phyloP scores from a whole-genome alignment of 2,329 filamentous ascomycete species.

The Colletotrichum sp. region DNA sequence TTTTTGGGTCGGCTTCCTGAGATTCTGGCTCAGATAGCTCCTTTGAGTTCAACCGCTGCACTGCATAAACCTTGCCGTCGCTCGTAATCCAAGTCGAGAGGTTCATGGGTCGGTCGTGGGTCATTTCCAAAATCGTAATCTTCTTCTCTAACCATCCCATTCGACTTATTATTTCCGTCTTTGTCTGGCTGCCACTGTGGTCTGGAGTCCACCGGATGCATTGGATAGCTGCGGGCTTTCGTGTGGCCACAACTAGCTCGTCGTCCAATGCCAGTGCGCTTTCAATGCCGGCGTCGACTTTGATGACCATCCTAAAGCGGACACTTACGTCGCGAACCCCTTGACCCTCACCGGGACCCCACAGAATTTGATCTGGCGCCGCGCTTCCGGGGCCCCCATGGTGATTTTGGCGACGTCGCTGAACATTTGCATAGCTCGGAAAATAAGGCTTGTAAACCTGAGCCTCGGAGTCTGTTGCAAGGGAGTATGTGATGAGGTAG shows the following conservation, averaged over 20 bases:
- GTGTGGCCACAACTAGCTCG: constrained; percentile 89
- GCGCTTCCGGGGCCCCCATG: constrained; percentile 60
- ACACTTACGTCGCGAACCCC: constrained; percentile 88
- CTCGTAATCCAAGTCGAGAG: constrained; percentile 90
- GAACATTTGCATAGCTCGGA: constrained; percentile 68
- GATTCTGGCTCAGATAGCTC: constrained; percentile 31
- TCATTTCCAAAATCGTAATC: constrained; percentile 79
- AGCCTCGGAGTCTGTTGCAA: constrained; percentile 82
- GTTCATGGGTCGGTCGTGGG: constrained; percentile 96
- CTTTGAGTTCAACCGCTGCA: constrained; percentile 69
- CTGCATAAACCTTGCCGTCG: constrained; percentile 88
- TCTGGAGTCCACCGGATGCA: constrained; percentile 96
- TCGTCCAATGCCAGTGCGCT: constrained; percentile 89
- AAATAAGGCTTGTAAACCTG: constrained; percentile 88
- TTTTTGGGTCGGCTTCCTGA: constrained; percentile 52
- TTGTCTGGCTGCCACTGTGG: constrained; percentile 81
- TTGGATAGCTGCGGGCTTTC: constrained; percentile 92
- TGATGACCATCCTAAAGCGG: constrained; percentile 96
- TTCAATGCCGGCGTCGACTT: constrained; percentile 93
- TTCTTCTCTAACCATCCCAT: constrained; percentile 88
- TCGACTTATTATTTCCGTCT: constrained; percentile 85
- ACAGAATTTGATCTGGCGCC: constrained; percentile 66
- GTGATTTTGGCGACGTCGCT: constrained; percentile 66
- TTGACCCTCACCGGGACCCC: constrained; percentile 81
- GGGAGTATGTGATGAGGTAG: constrained; percentile 92